Evolutionary conservation across 2,329 filamentous ascomycete genomes (phyloP).

Genomic region (Apiospora arundinis): DNA sequence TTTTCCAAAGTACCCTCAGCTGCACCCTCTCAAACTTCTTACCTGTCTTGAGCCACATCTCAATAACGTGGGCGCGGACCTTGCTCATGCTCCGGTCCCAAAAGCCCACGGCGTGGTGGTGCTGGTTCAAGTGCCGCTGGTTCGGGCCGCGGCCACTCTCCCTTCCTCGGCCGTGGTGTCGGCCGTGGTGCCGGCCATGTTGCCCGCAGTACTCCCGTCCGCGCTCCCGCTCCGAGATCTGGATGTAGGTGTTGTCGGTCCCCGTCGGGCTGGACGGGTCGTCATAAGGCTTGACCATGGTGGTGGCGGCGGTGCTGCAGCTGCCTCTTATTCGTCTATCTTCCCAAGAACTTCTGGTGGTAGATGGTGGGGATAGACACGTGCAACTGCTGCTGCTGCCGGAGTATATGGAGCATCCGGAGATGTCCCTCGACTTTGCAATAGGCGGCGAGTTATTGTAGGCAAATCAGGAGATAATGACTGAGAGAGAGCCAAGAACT

Average conservation of each 20-base stretch:
- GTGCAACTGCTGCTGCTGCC: too few relatives aligned
- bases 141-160: background rate
- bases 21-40: background rate
- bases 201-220: background rate
- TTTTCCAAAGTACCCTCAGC: background rate
- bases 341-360: background rate
- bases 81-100: conserved; percentile 46
- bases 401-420: background rate
- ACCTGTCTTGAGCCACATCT: conserved; percentile 37
- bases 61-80: conserved; percentile 36
- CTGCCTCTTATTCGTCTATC: background rate
- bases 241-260: background rate
- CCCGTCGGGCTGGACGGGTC: background rate
- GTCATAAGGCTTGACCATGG: background rate
- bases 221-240: background rate
- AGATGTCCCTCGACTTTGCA: background rate
- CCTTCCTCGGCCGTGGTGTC: background rate
- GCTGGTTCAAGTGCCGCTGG: conserved; percentile 24
- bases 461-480: background rate
- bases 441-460: background rate
- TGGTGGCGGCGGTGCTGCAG: background rate
- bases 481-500: background rate
- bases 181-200: background rate
- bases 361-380: too few relatives aligned
- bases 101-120: conserved; percentile 49